These are phyloP conservation scores for Syzygium oleosum DNA, from an alignment of 345 rosid species.

Conservation along the genomic window DNA sequence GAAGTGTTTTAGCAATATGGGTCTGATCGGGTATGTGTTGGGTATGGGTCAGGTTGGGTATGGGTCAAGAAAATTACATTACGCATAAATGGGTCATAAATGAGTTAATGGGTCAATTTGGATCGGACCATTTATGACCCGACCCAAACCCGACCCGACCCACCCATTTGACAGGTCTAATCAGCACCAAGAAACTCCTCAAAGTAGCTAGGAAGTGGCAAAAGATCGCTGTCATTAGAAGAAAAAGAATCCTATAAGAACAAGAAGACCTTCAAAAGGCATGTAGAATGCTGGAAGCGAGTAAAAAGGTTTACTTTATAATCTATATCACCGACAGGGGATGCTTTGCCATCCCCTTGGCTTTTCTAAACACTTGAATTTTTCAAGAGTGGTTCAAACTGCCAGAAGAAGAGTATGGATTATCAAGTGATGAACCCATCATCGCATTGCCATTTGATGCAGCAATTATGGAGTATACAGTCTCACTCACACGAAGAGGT, in stretches of 20 bases:
- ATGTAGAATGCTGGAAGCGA: neutral
- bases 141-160: no score
- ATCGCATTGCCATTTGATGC: neutral
- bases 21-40: no score
- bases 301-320: neutral
- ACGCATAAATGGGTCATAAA: no score
- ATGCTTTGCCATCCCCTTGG: neutral
- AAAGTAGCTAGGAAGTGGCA: neutral
- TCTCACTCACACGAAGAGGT: neutral
- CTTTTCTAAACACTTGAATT: neutral
- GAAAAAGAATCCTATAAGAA: neutral
- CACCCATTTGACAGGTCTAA: no score
- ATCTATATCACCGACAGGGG: neutral
- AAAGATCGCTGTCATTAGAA: neutral
- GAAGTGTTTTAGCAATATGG: no score
- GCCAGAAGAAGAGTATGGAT: neutral
- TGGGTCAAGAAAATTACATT: no score
- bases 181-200: neutral
- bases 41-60: no score
- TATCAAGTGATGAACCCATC: neutral
- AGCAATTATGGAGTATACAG: neutral
- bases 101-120: no score
- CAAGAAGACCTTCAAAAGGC: neutral
- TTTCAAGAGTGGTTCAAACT: neutral
- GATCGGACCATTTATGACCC: no score